Evolutionary conservation across 2,329 filamentous ascomycete genomes (phyloP), one percentile per base, ranked within the genome.

Genomic region (Plenodomus lindquistii): DNA sequence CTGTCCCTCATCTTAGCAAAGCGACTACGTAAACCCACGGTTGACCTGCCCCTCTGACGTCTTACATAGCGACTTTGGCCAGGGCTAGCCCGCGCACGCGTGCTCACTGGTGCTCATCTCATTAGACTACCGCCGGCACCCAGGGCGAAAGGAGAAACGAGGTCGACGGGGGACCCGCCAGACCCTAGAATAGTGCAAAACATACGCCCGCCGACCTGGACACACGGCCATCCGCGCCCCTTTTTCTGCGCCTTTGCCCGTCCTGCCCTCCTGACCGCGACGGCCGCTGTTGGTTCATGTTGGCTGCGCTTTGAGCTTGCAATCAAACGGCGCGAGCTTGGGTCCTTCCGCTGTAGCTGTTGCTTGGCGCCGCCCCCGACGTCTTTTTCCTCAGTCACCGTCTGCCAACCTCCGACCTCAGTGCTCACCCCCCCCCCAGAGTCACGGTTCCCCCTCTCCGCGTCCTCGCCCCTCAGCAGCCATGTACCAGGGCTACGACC

Each of bases 401-500:
- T 52, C 48, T 40, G 48, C 50, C 46, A 53, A n/a, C n/a, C n/a
- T n/a, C n/a, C n/a, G 49, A 42, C 38, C 56, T 49, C 52, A 34
- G 51, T 41, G 53, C 38, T 49, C 59, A 43, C 52, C 27, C 11
- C 27, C 15, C 11, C 27, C 27, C 6, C 27, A 31, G n/a, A n/a
- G n/a, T 31, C 27, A 31, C 27, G n/a, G 9, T n/a, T 31, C 27
- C 27, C 27, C 27, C 9, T n/a, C 45, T 57, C 54, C 50, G 47
- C 51, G 46, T 63, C n/a, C n/a, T n/a, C n/a, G n/a, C n/a, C n/a
- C n/a, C n/a, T n/a, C n/a, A n/a, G 64, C 9, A 9, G 35, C 48
- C 61, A 72, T 72, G 69, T 72, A 72, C 50, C 64, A 65, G 29
- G 54, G 62, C 39, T 72, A 72, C 62, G 69, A 72, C 59, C 62